Evolutionary conservation across 2,329 filamentous ascomycete genomes (phyloP), one percentile per base, ranked within the genome.

Genomic region (Sclerotinia trifoliorum): DNA sequence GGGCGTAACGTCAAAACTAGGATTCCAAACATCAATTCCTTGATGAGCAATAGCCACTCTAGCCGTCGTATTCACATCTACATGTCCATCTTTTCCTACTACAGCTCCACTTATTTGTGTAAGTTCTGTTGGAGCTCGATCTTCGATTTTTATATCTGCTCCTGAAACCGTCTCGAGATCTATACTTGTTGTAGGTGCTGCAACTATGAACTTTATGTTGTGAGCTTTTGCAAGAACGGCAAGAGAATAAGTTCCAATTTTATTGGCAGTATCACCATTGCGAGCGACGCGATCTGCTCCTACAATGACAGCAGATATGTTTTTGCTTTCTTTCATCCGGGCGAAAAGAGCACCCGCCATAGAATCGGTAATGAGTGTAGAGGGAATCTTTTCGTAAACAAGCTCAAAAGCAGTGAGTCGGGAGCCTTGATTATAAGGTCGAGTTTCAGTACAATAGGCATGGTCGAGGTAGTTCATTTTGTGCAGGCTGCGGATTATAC

Each of bases 231-330:
- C 95, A 42, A 97, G 84, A n/a, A 98, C 93, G 4, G 95, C 93
- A 5, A 99, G 85, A 66, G 90, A 86, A 78, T 99, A 98, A 0
- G 95, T 99, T 64, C 95, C 95, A 70, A 99, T 96, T 83, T 99
- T 99, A 82, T 99, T 99, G 67, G 95, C 95, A 0, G 95, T 98
- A 80, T 99, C 95, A 42, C 95, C 95, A 75, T 99, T 99, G 63
- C 93, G 91, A 44, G 94, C 95, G 19, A 99, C 95, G 68, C 95
- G 88, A 78, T 99, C 95, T 3, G 95, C 95, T 39, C 95, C 95
- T 0, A 99, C 95, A 42, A 99, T 90, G 64, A 99, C 92, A 7
- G 93, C 94, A 7, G 88, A 86, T 69, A 99, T 91, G 75, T 89
- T 88, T 76, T 88, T 84, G 49, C 84, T 80, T 29, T 83, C 81